Base-by-base conservation (phyloP, 1,139 yeast species). In the Lodderomyces margitis region DNA sequence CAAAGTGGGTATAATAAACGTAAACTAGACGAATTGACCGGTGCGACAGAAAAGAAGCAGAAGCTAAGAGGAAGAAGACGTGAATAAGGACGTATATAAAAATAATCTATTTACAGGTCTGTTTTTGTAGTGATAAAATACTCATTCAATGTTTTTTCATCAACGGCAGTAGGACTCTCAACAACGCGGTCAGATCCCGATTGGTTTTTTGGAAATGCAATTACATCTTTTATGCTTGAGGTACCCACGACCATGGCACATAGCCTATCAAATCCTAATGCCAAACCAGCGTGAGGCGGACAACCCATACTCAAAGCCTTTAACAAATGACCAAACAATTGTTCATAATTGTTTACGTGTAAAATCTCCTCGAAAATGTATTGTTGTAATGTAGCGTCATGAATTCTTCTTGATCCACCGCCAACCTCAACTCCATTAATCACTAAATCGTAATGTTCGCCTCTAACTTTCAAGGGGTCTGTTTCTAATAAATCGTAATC, bases 201-300 rank as follows among this genome's bases (percentile, higher is more conserved):
- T 51, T 85, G 83, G 38, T 91, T 88, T 62, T 92, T 92, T 1
- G 99, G 99, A 61, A 92, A 92, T 1, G 98, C 96, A 51, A 92
- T 85, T 2, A 92, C 98, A 58, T 92, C 97, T 52, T 97, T 69
- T 34, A 92, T 89, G 49, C 87, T 85, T 4, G 70, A 57, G 23
- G 84, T 74, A 1, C 89, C 94, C 17, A 83, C 66, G 30, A 92
- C 60, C 91, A 92, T 88, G 1, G 98, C 95, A 55, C 95, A 83
- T 70, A 92, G 70, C 47, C 99, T 71, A 61, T 92, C 99, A 53
- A 92, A 87, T 0, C 98, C 99, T 42, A 92, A 70, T 0, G 98
- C 99, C 40, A 92, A 70, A 0, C 99, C 99, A 2, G 98, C 97
- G 66, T 92, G 99, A 0, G 99, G 98, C 0, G 99, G 99, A 57